A percentile compares a stretch with the other conserved stretches of the same genome.
Conservation (phyloP, 176 grass and related monocot genomes). For the Thalia dealbata region DNA sequence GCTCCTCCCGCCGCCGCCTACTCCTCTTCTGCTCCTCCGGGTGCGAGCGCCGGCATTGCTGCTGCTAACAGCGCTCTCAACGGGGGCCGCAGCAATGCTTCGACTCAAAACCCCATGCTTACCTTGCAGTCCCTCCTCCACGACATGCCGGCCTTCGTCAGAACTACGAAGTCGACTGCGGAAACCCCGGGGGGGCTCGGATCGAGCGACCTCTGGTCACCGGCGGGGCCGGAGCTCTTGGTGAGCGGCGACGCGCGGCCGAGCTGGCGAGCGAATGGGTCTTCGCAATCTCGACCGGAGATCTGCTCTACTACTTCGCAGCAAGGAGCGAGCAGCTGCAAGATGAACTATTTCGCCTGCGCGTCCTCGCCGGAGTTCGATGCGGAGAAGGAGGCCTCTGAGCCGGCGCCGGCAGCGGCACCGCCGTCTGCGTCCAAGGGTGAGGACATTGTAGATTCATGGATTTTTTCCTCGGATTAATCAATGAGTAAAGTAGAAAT, state of each 20-base stretch:
- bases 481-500: background rate
- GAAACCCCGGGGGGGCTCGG: too few species aligned
- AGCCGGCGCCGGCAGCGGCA: background rate
- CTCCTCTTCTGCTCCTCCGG: background rate
- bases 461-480: background rate
- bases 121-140: background rate
- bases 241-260: background rate
- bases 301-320: background rate
- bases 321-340: background rate
- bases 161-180: too few species aligned
- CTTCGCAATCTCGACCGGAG: background rate
- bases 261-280: background rate
- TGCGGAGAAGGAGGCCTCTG: background rate
- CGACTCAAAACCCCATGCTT: background rate
- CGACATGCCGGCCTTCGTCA: background rate
- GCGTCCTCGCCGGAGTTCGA: background rate
- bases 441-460: background rate
- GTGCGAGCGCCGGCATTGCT: background rate
- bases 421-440: background rate
- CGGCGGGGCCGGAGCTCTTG: too few species aligned
- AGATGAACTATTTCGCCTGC: background rate
- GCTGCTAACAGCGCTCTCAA: background rate
- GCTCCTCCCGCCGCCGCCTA: slow-evolving; percentile 18
- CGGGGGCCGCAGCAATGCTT: background rate
- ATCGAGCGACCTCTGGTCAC: too few species aligned